Conservation (phyloP, 345 rosid species). For the Melastoma malabathricum region DNA sequence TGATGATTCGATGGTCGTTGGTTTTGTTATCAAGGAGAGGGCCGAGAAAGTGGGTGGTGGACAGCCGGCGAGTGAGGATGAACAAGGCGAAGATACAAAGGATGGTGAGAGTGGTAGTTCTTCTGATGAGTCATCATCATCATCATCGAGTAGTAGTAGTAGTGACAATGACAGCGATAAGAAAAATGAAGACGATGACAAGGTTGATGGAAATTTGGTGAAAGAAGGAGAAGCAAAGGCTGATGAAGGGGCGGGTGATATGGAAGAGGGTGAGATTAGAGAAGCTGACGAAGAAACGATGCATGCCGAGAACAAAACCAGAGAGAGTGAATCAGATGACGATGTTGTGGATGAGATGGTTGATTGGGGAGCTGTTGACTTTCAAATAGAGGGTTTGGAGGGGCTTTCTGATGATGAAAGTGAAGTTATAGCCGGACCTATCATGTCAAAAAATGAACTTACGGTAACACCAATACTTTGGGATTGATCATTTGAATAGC, state of each 20-base stretch:
- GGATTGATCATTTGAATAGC: constrained; percentile 1
- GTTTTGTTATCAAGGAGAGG: constrained; percentile 9
- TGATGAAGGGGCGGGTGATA: constrained; percentile 4
- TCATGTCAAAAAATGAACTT: constrained; percentile 76
- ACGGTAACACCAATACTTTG: constrained; percentile 30
- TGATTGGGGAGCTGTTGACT: constrained; percentile 36
- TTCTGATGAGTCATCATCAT: constrained; percentile 26
- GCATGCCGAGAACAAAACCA: constrained; percentile 1
- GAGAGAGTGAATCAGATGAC: constrained; percentile 16
- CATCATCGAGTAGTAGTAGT: constrained; percentile 17
- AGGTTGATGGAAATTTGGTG: not conserved
- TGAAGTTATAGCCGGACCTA: constrained; percentile 32
- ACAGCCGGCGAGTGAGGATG: constrained; percentile 6
- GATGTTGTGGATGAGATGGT: constrained; percentile 33
- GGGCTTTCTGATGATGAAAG: constrained; percentile 12
- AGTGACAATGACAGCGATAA: not conserved
- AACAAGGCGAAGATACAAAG: constrained; percentile 7
- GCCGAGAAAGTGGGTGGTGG: constrained; percentile 11
- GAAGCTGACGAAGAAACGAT: constrained; percentile 3
- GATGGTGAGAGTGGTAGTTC: constrained; percentile 35
- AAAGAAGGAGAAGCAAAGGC: not conserved
- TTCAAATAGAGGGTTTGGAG: constrained; percentile 24
- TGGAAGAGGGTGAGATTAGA: constrained; percentile 18
- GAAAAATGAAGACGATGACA: not conserved
- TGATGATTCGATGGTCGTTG: constrained; percentile 15